Evolutionary conservation across 495 filamentous ascomycete species (phyloP).

Genomic region (Trichoderma parareesei): DNA sequence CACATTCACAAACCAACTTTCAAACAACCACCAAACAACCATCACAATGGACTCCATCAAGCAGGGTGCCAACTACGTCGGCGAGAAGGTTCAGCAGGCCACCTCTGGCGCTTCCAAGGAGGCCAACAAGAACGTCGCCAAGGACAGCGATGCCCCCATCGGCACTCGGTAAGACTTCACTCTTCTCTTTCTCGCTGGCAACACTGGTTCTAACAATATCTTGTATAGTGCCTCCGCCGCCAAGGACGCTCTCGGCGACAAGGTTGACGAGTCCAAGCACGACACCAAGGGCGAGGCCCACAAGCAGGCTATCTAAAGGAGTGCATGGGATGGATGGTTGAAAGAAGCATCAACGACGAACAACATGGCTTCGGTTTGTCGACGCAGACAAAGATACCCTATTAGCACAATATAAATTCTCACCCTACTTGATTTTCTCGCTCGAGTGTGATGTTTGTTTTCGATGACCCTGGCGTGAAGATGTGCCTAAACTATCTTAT

Average conservation of each 20-base stretch:
- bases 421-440: not conserved
- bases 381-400: not conserved
- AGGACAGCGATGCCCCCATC: conserved; percentile 44
- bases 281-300: conserved; percentile 46
- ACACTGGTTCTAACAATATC: conserved; percentile 15
- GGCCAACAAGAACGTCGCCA: conserved; percentile 57
- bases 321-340: not conserved
- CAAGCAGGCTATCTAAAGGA: conserved; percentile 38
- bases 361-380: not conserved
- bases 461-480: not conserved
- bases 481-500: not conserved
- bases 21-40: conserved; percentile 24
- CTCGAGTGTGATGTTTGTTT: too few species aligned
- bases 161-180: conserved; percentile 41
- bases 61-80: conserved; percentile 53
- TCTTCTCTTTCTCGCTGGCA: not conserved
- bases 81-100: conserved; percentile 47
- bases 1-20: conserved; percentile 19
- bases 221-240: conserved; percentile 39
- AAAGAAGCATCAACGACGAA: not conserved
- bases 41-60: conserved; percentile 51
- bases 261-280: conserved; percentile 48
- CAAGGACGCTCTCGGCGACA: conserved; percentile 49
- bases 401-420: not conserved
- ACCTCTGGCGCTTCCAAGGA: conserved; percentile 49